Base-by-base conservation (phyloP, 192 early-diverging fungal species). In the Neocallimastix lanati region DNA sequence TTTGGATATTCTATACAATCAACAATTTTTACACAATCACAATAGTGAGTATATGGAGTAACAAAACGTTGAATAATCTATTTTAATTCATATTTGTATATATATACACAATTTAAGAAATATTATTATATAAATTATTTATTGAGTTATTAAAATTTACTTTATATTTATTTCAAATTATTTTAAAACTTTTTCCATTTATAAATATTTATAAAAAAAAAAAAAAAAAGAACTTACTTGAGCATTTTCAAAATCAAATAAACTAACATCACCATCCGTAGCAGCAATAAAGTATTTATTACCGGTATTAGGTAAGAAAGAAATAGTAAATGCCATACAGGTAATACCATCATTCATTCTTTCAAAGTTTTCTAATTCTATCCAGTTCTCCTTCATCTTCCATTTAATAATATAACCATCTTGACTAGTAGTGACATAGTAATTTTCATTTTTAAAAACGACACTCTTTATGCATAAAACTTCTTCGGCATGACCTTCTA, bases 281-380 rank as follows among this genome's bases (percentile, higher is more conserved):
- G 96, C 90, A 6, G 94, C 95, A 76, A 95, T 80, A 82, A 98
- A 96, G 85, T 94, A 98, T 79, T 90, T 92, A 86, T 98, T 98
- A 28, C 95, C 96, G 3, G 94, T 94, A 81, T 94, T 91, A 1
- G 96, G 96, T 30, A 96, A 85, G 86, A 98, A 98, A 27, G 95
- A 93, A 18, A 95, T 92, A 0, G 93, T 95, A 85, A 98, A 98
- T 13, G 95, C 95, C 96, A 98, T 98, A 84, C 94, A 96, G 3
- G 94, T 97, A 27, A 93, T 84, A 27, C 92, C 93, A 78, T 97
- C 95, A 15, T 85, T 85, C 86, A 96, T 91, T 76, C 88, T 85
- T 21, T 82, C 88, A 67, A 87, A 25, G 12, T 14, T 28, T 15
- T 29, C 29, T 28, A 84, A 85, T 79, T 86, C 92, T 91, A 85